Base-by-base conservation (phyloP, 2,329 filamentous ascomycete genomes). In the Fusarium sp. region DNA sequence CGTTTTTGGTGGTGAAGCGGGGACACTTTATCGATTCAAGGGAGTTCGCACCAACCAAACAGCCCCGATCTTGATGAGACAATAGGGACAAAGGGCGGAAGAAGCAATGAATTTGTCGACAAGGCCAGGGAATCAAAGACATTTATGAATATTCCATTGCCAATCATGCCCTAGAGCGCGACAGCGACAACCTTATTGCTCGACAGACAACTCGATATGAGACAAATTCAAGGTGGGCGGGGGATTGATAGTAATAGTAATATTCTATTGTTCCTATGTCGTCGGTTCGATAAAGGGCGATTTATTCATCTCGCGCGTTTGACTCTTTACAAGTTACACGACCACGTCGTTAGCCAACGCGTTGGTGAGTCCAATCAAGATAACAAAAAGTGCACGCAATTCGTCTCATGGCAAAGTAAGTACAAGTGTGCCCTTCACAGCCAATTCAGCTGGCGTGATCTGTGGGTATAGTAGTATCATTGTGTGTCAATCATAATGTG, bases 401-500 rank as follows among this genome's bases (percentile, higher is more conserved):
- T 66, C 61, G 48, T 63, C 39, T 41, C 46, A 54, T 48, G 35
- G 41, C 49, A 66, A 54, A 76, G 61, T 70, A 54, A 76, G 64
- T 72, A 66, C 65, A 68, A 66, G 45, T 65, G 37, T 62, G 60
- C 71, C 56, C 65, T 62, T 55, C 66, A 72, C 61, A 64, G 35
- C 66, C 75, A 77, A 66, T 44, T 76, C 57, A 62, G 66, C 55
- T 65, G 73, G 58, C 58, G 33, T 55, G 69, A 60, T 54, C 55
- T 61, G 60, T 64, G 60, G 69, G 63, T 71, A 55, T 71, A 56
- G 51, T 27, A 63, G 51, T 39, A 39, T 39, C 33, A 54, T 54
- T 54, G 49, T 48, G 35, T 67, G 48, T 62, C 41, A 59, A 51
- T 68, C 42, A 66, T 44, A 56, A 57, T 57, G 42, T 66, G 44